Evolutionary conservation across 352 stramenopile genomes (phyloP), one percentile per base, ranked within the genome.

Genomic region (Aphanomyces astaci): DNA sequence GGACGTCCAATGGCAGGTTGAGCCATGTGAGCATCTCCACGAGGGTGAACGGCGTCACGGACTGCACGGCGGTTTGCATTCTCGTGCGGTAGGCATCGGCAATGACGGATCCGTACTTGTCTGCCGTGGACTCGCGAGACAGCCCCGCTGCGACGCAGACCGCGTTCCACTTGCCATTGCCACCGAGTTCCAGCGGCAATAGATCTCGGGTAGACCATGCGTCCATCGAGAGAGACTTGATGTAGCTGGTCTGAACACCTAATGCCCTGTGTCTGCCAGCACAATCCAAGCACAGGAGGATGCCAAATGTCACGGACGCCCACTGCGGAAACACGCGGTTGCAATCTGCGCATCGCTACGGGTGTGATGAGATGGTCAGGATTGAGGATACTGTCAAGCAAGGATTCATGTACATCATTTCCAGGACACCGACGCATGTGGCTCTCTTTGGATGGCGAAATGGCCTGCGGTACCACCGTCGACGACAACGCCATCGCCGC

Each of bases 221-320:
- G 64, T 95, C 86, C 84, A 95, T 93, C 17, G 68, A 73, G 10
- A 95, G 56, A 9, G 84, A 93, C 77, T 92, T 92, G 74, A 95
- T 84, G 66, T 93, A 89, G 73, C 83, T 93, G 60, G 82, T 81
- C 51, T 77, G 75, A 7, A 95, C 86, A 3, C 86, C 86, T n/a
- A 95, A 68, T 17, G 86, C 82, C 28, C 86, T 83, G 73, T 95
- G 86, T 62, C 80, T 82, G 11, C 86, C 86, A 0, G 86, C 84
- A 64, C 86, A 95, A 15, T 52, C 64, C 43, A 95, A 70, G 60
- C 86, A 95, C 31, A 95, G 73, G 46, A 95, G 72, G 53, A 93
- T 72, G n/a, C 86, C 86, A 63, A 91, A 92, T 1, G 83, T 92
- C 31, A 95, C 86, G 27, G 77, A 82, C 10, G 86, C 80, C 86